These are phyloP conservation scores for Cyclotella sp. DNA, from an alignment of 108 stramenopile species.

Conservation along the genomic window DNA sequence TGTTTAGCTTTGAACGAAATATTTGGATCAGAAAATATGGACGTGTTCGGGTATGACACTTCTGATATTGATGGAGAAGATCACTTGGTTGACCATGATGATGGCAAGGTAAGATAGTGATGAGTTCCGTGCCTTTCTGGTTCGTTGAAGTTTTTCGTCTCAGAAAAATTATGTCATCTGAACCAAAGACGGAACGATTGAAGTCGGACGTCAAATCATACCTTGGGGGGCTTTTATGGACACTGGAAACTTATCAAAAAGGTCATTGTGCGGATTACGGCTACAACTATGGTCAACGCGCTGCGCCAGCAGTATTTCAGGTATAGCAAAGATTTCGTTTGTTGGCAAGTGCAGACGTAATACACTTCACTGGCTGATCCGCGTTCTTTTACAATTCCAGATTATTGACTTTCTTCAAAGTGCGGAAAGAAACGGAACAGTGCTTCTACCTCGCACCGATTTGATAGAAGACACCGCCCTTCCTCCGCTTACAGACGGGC, in stretches of 20 bases:
- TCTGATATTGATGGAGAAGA: constrained; percentile 35
- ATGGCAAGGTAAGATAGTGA: constrained; percentile 34
- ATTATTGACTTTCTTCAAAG: constrained; percentile 30
- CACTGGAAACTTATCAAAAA: constrained; percentile 82
- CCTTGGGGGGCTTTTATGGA: constrained; percentile 86
- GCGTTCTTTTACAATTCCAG: background rate
- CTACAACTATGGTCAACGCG: constrained; percentile 76
- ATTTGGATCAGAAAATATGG: constrained; percentile 51
- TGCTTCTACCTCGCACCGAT: constrained; percentile 30
- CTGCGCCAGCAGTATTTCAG: constrained; percentile 60
- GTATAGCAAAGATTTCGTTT: constrained; percentile 30
- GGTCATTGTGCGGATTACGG: constrained; percentile 75
- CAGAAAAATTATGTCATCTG: background rate
- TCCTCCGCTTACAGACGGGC: constrained; percentile 65
- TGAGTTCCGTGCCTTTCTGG: background rate
- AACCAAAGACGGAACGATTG: constrained; percentile 15
- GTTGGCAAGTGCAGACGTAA: background rate
- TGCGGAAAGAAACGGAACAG: constrained; percentile 8
- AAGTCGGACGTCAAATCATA: constrained; percentile 66
- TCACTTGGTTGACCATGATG: background rate
- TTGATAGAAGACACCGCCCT: constrained; percentile 35
- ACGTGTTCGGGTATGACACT: constrained; percentile 39
- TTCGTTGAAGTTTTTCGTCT: background rate
- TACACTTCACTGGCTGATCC: background rate
- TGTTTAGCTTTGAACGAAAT: constrained; percentile 71